Conservation (phyloP, 345 rosid species). For the Alliaria petiolata region DNA sequence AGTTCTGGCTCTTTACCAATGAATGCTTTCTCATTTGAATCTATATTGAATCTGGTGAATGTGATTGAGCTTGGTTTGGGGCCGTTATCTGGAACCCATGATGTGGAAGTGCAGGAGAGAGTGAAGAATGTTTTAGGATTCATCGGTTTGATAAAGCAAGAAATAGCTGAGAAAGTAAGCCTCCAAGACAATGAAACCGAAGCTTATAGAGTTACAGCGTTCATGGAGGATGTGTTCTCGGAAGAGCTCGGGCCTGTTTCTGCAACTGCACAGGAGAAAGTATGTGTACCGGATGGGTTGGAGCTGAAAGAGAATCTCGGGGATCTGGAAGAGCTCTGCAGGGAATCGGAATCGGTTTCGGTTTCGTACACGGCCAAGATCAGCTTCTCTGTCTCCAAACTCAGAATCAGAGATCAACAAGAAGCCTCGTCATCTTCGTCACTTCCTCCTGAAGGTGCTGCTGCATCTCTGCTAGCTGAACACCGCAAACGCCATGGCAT, state of each 20-base stretch:
- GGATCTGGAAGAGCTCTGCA: conserved; percentile 60
- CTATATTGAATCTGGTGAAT: conserved; percentile 47
- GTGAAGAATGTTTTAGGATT: conserved; percentile 65
- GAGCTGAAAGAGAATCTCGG: conserved; percentile 64
- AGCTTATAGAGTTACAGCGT: conserved; percentile 38
- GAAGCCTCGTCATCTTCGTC: conserved; percentile 38
- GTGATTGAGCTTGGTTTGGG: conserved; percentile 49
- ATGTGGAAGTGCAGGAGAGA: conserved; percentile 87
- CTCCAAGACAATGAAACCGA: conserved; percentile 25
- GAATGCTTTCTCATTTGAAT: conserved; percentile 39
- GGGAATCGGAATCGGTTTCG: conserved; percentile 36
- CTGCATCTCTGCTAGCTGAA: conserved; percentile 59
- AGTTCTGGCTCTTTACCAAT: conserved; percentile 26
- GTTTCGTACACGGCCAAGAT: conserved; percentile 42
- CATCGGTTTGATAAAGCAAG: conserved; percentile 50
- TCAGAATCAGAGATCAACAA: conserved; percentile 44
- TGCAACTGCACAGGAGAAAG: conserved; percentile 59
- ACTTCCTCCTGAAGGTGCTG: conserved; percentile 37
- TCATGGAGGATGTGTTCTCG: conserved; percentile 57
- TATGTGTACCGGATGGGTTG: conserved; percentile 62
- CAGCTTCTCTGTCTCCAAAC: conserved; percentile 36
- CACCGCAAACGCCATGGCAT: conserved; percentile 84
- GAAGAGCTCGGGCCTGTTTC: conserved; percentile 78
- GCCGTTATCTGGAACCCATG: conserved; percentile 48
- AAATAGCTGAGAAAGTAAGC: conserved; percentile 33